These are phyloP conservation scores for Microbotryum lychnidis-dioicae DNA, from an alignment of 1,284 basidiomycete species.

Conservation along the genomic window DNA sequence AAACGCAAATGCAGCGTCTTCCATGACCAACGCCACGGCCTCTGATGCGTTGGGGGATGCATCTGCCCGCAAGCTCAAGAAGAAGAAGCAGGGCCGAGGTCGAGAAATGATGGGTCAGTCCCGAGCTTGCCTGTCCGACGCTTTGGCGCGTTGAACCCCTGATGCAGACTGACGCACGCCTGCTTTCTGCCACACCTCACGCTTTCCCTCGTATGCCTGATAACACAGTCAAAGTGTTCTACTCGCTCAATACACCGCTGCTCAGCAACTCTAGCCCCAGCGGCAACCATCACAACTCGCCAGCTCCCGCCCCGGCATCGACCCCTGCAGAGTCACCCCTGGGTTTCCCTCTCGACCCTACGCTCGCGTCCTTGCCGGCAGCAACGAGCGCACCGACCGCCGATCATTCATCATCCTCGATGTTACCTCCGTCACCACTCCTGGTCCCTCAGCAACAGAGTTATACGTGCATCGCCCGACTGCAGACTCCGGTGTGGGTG, in stretches of 20 bases:
- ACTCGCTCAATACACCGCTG: conserved; percentile 23
- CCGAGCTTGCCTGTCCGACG: no score
- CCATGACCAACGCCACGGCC: no score
- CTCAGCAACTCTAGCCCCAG: background rate
- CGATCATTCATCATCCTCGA: background rate
- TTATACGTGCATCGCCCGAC: conserved; percentile 25
- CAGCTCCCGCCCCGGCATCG: background rate
- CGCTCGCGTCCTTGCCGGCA: conserved; percentile 9
- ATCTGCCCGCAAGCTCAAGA: no score
- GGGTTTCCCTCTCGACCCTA: conserved; percentile 27
- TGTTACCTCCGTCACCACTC: background rate
- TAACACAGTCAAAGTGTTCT: conserved; percentile 30
- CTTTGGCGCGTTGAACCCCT: no score
- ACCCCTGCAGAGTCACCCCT: conserved; percentile 10
- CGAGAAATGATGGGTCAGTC: no score
- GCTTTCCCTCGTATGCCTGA: no score
- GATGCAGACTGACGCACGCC: no score
- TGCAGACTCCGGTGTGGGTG: conserved; percentile 25
- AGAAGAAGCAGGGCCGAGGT: no score
- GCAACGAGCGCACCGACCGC: conserved; percentile 1
- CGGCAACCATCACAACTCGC: background rate
- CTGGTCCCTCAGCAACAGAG: background rate
- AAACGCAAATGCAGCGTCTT: no score
- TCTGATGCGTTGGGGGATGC: no score
- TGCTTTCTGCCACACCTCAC: no score